These are phyloP conservation scores for Geotrichum restrictum DNA, from an alignment of 1,139 yeast species.

Conservation along the genomic window DNA sequence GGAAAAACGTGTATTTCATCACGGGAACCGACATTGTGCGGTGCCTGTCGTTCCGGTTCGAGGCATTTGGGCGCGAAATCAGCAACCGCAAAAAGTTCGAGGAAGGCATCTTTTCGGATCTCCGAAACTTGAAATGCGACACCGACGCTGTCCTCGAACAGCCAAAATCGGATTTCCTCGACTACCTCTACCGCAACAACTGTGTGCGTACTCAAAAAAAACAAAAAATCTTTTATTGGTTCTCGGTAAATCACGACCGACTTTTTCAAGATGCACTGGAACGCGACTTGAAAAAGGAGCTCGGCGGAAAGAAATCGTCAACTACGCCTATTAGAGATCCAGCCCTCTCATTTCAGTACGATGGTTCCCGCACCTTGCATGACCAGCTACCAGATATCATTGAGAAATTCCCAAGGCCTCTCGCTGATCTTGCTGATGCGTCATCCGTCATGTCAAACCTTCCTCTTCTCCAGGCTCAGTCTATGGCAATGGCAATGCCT, in stretches of 20 bases:
- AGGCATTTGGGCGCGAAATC: slow-evolving; percentile 83
- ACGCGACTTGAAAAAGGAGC: slow-evolving; percentile 81
- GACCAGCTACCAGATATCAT: slow-evolving; percentile 39
- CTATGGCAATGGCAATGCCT: slow-evolving; percentile 12
- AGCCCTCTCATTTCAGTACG: slow-evolving; percentile 42
- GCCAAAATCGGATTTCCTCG: slow-evolving; percentile 82
- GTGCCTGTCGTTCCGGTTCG: slow-evolving; percentile 82
- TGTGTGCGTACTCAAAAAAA: slow-evolving; percentile 93
- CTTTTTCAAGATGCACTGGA: slow-evolving; percentile 91
- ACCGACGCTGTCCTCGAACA: slow-evolving; percentile 83
- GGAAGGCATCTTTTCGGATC: slow-evolving; percentile 91
- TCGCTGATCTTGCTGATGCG: slow-evolving; percentile 38
- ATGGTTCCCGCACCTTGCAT: slow-evolving; percentile 38
- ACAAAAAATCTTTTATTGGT: slow-evolving; percentile 96
- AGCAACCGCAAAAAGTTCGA: slow-evolving; percentile 89
- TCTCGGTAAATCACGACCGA: slow-evolving; percentile 90
- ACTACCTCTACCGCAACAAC: slow-evolving; percentile 76
- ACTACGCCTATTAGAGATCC: slow-evolving; percentile 44
- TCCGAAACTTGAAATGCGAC: slow-evolving; percentile 82
- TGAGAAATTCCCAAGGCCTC: slow-evolving; percentile 33
- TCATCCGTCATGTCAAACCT: slow-evolving; percentile 26
- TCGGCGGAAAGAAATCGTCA: slow-evolving; percentile 37
- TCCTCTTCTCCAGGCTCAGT: slow-evolving; percentile 15
- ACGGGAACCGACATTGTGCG: slow-evolving; percentile 97
- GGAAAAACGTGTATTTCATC: slow-evolving; percentile 86